These are phyloP conservation scores for Auricularia sp. DNA, from an alignment of 768 basidiomycete genomes.

Conservation along the genomic window DNA sequence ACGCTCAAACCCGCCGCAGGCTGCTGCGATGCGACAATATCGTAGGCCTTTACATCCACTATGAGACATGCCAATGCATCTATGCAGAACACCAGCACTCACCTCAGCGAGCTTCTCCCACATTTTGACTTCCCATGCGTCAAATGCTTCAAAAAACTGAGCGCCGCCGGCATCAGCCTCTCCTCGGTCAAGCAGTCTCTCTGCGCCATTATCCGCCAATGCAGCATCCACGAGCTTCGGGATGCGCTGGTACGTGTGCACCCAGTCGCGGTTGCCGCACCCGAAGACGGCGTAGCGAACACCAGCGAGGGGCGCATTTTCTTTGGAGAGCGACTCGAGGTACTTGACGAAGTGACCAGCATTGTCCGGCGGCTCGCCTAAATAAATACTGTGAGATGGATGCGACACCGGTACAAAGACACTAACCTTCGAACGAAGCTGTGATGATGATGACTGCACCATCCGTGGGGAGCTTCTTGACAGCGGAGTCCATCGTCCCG, in stretches of 20 bases:
- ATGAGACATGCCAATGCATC: no score
- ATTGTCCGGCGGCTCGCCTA: slow-evolving; percentile 39
- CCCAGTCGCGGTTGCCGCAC: slow-evolving; percentile 42
- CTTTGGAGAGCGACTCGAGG: slow-evolving; percentile 22
- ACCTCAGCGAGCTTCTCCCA: slow-evolving; percentile 23
- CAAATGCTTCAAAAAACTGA: slow-evolving; percentile 35
- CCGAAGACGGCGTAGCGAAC: slow-evolving; percentile 38
- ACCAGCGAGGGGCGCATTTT: slow-evolving; percentile 17
- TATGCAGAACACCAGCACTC: not conserved
- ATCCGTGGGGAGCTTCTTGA: slow-evolving; percentile 29
- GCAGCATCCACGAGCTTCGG: slow-evolving; percentile 30
- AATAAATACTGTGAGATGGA: no score
- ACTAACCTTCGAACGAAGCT: slow-evolving; percentile 36
- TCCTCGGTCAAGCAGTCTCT: slow-evolving; percentile 27
- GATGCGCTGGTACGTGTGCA: slow-evolving; percentile 36
- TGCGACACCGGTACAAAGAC: no score
- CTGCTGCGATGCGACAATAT: not conserved
- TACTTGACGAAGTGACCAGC: slow-evolving; percentile 35
- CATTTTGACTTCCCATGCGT: slow-evolving; percentile 29
- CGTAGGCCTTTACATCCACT: slow-evolving; percentile 14
- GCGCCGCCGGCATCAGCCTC: slow-evolving; percentile 33
- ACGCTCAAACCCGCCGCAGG: not conserved
- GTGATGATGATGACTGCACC: slow-evolving; percentile 37
- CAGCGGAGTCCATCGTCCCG: slow-evolving; percentile 31
- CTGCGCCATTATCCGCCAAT: slow-evolving; percentile 25